Evolutionary conservation across 352 stramenopile genomes (phyloP).

Genomic region (Phytophthora cactorum): DNA sequence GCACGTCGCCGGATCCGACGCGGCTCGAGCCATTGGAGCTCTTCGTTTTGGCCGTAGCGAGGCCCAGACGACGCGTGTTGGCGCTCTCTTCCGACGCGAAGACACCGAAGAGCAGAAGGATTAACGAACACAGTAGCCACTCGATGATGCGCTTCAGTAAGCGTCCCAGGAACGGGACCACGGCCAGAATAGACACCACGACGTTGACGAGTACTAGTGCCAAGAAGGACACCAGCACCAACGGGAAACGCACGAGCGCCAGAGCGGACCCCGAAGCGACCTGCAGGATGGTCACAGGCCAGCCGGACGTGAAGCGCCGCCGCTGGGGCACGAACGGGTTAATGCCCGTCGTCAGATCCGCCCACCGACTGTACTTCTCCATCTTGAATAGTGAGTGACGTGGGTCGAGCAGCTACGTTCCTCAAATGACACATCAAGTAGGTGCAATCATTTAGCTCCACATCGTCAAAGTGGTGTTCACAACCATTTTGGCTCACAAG

Average conservation of each 20-base stretch:
- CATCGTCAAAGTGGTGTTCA: no score
- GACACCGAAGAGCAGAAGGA: conserved; percentile 69
- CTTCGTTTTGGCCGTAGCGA: conserved; percentile 50
- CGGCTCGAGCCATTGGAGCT: conserved; percentile 33
- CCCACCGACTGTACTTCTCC: conserved; percentile 90
- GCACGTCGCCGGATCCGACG: conserved; percentile 59
- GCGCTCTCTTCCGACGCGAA: conserved; percentile 74
- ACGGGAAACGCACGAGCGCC: conserved; percentile 55
- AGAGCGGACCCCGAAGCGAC: conserved; percentile 52
- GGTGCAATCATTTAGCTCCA: background rate
- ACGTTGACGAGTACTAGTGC: conserved; percentile 58
- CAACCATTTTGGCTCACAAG: no score
- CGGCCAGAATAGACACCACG: conserved; percentile 55
- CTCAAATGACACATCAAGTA: background rate
- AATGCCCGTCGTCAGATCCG: conserved; percentile 84
- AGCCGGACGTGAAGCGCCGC: conserved; percentile 54
- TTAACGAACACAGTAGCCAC: conserved; percentile 72
- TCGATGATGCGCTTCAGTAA: conserved; percentile 73
- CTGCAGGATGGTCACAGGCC: conserved; percentile 50
- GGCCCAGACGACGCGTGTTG: conserved; percentile 75
- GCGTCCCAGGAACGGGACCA: conserved; percentile 71
- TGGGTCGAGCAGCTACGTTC: background rate
- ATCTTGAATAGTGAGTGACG: conserved; percentile 38
- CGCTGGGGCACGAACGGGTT: conserved; percentile 88
- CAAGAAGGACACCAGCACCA: conserved; percentile 49